These are phyloP conservation scores for Geotrichum siamense DNA, from an alignment of 1,139 yeast species.

Conservation along the genomic window DNA sequence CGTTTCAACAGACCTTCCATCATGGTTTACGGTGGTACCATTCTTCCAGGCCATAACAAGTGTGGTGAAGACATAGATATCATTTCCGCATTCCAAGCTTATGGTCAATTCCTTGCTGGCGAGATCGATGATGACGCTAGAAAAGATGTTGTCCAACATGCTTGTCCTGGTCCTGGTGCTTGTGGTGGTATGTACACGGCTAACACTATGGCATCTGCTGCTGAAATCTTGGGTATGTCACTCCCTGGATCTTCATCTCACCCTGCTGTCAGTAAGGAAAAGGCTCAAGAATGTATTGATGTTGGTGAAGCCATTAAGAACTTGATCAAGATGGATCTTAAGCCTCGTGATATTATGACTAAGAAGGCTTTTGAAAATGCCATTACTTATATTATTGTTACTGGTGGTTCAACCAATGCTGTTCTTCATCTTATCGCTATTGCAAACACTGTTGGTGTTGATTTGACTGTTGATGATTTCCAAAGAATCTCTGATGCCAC, in stretches of 20 bases:
- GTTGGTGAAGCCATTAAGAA: slow-evolving; percentile 81
- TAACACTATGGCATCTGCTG: slow-evolving; percentile 96
- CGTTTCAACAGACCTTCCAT: slow-evolving; percentile 94
- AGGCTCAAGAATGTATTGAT: slow-evolving; percentile 70
- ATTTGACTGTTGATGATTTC: slow-evolving; percentile 89
- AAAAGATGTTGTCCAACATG: slow-evolving; percentile 73
- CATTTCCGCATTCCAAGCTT: slow-evolving; percentile 93
- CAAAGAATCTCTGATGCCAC: slow-evolving; percentile 85
- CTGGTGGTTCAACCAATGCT: slow-evolving; percentile 98
- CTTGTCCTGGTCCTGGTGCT: slow-evolving; percentile 98
- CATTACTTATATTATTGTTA: slow-evolving; percentile 84
- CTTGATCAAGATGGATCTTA: slow-evolving; percentile 63
- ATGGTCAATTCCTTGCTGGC: slow-evolving; percentile 81
- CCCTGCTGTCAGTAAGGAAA: slow-evolving; percentile 80
- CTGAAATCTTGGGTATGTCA: slow-evolving; percentile 93
- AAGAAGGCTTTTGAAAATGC: slow-evolving; percentile 90
- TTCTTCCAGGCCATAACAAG: slow-evolving; percentile 72
- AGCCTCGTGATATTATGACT: slow-evolving; percentile 90
- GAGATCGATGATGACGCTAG: slow-evolving; percentile 73
- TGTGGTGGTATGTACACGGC: slow-evolving; percentile 99
- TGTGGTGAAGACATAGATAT: slow-evolving; percentile 76
- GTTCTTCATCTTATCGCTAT: slow-evolving; percentile 90
- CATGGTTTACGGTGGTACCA: slow-evolving; percentile 97
- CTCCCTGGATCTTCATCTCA: slow-evolving; percentile 89
- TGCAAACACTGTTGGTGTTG: slow-evolving; percentile 84